Evolutionary conservation across 2,329 filamentous ascomycete species (phyloP).

Genomic region (Lanzia echinophila): DNA sequence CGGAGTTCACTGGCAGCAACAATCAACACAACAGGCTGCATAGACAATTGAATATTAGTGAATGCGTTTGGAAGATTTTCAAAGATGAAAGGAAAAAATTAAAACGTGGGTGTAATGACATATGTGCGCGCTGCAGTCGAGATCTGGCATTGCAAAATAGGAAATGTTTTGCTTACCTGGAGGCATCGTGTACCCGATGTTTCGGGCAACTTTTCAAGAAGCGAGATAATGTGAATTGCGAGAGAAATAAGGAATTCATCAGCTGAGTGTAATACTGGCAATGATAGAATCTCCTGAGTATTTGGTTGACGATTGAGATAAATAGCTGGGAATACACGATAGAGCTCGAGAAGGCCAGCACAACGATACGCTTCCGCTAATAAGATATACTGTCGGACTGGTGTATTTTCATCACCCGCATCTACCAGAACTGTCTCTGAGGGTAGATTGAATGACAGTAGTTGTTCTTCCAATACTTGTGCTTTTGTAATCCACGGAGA

Average conservation of each 20-base stretch:
- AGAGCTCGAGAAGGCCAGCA: slow-evolving; percentile 24
- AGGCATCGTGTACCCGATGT: slow-evolving; percentile 26
- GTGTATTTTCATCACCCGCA: slow-evolving; percentile 27
- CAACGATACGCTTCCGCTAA: slow-evolving; percentile 27
- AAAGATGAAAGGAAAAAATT: too few relatives aligned
- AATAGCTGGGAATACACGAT: slow-evolving; percentile 23
- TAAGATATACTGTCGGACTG: slow-evolving; percentile 26
- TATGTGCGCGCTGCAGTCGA: too few relatives aligned
- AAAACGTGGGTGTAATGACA: too few relatives aligned
- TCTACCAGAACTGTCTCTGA: slow-evolving; percentile 19
- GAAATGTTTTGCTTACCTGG: too few relatives aligned
- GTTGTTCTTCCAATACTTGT: slow-evolving; percentile 22
- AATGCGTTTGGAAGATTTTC: too few relatives aligned
- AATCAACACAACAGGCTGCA: slow-evolving; percentile 25
- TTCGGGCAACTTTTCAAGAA: slow-evolving; percentile 22
- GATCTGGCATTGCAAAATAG: too few relatives aligned
- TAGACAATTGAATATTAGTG: too few relatives aligned
- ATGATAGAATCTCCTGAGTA: slow-evolving; percentile 10
- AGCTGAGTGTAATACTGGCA: slow-evolving; percentile 14
- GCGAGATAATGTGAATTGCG: slow-evolving; percentile 22
- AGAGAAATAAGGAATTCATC: slow-evolving; percentile 25
- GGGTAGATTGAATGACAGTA: slow-evolving; percentile 23
- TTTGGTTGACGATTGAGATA: slow-evolving; percentile 13
- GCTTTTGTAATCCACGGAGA: slow-evolving; percentile 17
- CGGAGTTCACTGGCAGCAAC: slow-evolving; percentile 22